Evolutionary conservation across 805 yeast genomes (phyloP).

Genomic region (Metschnikowia proteae): DNA sequence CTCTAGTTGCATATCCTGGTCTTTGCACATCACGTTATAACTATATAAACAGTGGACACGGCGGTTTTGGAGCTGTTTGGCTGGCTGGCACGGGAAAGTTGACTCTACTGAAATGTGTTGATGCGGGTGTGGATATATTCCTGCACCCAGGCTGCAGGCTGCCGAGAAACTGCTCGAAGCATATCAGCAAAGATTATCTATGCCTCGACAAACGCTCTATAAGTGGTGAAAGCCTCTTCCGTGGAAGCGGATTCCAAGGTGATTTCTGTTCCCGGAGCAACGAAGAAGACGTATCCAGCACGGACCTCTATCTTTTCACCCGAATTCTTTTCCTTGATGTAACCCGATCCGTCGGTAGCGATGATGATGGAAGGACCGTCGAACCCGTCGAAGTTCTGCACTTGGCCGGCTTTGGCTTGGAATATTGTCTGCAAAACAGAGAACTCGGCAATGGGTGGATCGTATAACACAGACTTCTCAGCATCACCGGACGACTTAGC

Average conservation of each 20-base stretch:
- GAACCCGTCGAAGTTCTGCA: slow-evolving; percentile 56
- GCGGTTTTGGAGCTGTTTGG: no score
- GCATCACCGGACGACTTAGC: slow-evolving; percentile 65
- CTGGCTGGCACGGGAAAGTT: no score
- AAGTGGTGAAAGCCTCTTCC: slow-evolving; percentile 60
- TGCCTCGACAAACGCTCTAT: slow-evolving; percentile 90
- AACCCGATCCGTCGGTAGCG: slow-evolving; percentile 78
- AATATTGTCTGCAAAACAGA: slow-evolving; percentile 83
- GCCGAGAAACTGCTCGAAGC: not conserved
- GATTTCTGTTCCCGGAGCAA: slow-evolving; percentile 71
- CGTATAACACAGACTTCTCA: slow-evolving; percentile 56
- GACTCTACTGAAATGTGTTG: not conserved
- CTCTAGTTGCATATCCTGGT: no score
- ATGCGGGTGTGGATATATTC: not conserved
- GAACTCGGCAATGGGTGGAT: slow-evolving; percentile 97
- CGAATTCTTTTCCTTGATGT: slow-evolving; percentile 40
- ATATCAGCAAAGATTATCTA: not conserved
- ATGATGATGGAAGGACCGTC: slow-evolving; percentile 88
- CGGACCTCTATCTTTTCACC: slow-evolving; percentile 41
- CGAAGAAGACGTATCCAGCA: slow-evolving; percentile 79
- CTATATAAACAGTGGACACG: no score
- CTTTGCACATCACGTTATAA: no score
- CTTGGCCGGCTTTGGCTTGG: slow-evolving; percentile 41
- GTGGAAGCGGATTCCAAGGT: slow-evolving; percentile 51
- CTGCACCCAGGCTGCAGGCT: not conserved